These are phyloP conservation scores for Daedalea quercina DNA, from an alignment of 768 basidiomycete genomes.

Conservation along the genomic window DNA sequence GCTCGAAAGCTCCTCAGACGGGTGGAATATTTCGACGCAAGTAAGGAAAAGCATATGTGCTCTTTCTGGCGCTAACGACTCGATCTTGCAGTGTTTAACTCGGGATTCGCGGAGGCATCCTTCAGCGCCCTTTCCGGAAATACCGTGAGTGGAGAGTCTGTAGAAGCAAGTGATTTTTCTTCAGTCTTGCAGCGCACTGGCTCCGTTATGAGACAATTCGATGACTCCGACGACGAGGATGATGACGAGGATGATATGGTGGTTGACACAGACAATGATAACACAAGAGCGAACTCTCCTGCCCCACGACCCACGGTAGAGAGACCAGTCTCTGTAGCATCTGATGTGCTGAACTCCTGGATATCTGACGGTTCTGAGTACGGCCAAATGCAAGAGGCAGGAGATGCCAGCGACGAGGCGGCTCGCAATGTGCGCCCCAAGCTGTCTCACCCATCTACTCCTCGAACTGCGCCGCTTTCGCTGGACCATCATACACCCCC, in stretches of 20 bases:
- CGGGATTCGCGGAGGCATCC: slow-evolving; percentile 60
- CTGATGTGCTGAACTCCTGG: not conserved
- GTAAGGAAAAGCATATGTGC: slow-evolving; percentile 28
- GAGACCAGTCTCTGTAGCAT: slow-evolving; percentile 28
- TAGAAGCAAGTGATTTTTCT: slow-evolving; percentile 18
- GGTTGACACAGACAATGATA: slow-evolving; percentile 26
- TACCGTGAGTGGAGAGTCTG: slow-evolving; percentile 13
- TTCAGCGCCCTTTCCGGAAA: slow-evolving; percentile 21
- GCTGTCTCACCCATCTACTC: slow-evolving; percentile 34
- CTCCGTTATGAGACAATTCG: slow-evolving; percentile 20
- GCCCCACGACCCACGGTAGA: not conserved
- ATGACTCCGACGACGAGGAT: slow-evolving; percentile 51
- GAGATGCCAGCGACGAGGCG: slow-evolving; percentile 8
- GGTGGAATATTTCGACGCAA: slow-evolving; percentile 74
- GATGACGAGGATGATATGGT: slow-evolving; percentile 42
- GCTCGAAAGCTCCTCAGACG: slow-evolving; percentile 59
- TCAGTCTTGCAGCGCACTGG: slow-evolving; percentile 40
- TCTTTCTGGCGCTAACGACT: slow-evolving; percentile 2
- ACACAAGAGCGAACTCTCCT: slow-evolving; percentile 8
- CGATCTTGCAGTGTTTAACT: slow-evolving; percentile 53
- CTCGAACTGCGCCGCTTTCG: slow-evolving; percentile 8
- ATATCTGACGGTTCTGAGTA: not conserved
- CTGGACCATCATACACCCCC: not conserved
- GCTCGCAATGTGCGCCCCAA: slow-evolving; percentile 27
- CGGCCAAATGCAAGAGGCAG: not conserved